phyloP scores from a whole-genome alignment of 306 rosid genomes.

The Acmispon strigosus region DNA sequence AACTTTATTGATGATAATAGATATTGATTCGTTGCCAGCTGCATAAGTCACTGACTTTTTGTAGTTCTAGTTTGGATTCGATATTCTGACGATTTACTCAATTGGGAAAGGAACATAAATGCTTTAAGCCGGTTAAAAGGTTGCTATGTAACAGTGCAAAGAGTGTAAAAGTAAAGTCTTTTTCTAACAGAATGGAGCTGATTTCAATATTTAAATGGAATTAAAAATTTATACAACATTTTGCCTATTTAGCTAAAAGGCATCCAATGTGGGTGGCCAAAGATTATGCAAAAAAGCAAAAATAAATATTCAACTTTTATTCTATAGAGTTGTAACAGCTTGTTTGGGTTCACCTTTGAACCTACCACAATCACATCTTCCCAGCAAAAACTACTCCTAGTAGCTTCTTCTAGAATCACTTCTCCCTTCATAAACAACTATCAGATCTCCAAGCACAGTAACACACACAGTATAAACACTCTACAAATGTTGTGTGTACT shows the following conservation, averaged over 20 bases:
- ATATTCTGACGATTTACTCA: neutral
- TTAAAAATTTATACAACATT: neutral
- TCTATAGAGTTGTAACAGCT: neutral
- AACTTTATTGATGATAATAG: neutral
- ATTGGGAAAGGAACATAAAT: neutral
- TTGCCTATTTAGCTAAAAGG: neutral
- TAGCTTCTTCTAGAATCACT: too few species aligned
- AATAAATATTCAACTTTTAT: neutral
- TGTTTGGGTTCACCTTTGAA: neutral
- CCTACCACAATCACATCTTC: too few species aligned
- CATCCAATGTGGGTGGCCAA: neutral
- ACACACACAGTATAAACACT: too few species aligned
- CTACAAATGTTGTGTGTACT: neutral
- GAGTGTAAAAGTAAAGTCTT: slow-evolving; percentile 1
- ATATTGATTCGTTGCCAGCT: slow-evolving; percentile 6
- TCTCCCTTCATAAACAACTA: too few species aligned
- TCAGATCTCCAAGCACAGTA: too few species aligned
- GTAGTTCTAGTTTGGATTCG: slow-evolving; percentile 13
- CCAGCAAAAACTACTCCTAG: too few species aligned
- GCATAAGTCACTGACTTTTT: neutral
- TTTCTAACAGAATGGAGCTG: neutral
- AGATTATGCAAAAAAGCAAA: neutral
- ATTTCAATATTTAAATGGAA: neutral
- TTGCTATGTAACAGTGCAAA: neutral
- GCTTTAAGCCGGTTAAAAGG: slow-evolving; percentile 9